Evolutionary conservation across 2,329 filamentous ascomycete genomes (phyloP), one percentile per base, ranked within the genome.

Genomic region (Ophiostoma himal-ulmi): DNA sequence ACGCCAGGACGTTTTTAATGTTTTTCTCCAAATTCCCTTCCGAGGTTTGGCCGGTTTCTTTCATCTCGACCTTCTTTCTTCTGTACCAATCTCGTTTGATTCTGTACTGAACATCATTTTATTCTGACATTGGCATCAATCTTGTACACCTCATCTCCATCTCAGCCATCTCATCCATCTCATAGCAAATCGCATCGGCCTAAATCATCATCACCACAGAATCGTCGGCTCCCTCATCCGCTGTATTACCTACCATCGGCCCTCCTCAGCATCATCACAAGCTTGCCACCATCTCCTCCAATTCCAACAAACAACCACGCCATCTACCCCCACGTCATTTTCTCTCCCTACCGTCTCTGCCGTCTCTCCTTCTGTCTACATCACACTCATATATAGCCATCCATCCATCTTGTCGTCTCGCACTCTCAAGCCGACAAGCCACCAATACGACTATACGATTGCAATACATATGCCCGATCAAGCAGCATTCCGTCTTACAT

Each of bases 21-120:
- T 11, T 30, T 67, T 57, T 26, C n/a, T 44, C 65, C 39, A 30
- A 64, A 64, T 64, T 64, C 39, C 26, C 48, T 70, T 34, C 69
- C 69, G 69, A 70, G 69, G 64, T 70, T 67, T 67, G 69, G 48
- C 64, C 69, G 69, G 69, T 39, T 67, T 67, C 66, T 44, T 67
- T 66, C 41, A 17, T 44, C 48, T 54, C 20, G 36, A 54, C 44
- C 64, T 64, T 67, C 39, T 36, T 52, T 17, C 48, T 39, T 39
- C 36, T 39, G 44, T 20, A 48, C 22, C 22, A 26, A 26, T 22
- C 22, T 57, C 13, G 52, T 48, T 6, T 48, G 44, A 20, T 48
- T n/a, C 44, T 48, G 14, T 48, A 7, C n/a, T 26, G 10, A 57
- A 26, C 8, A 8, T 54, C 11, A 22, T 57, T 22, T 14, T 48